These are phyloP conservation scores for Salix arbutifolia DNA, from an alignment of 345 rosid genomes.

Conservation along the genomic window DNA sequence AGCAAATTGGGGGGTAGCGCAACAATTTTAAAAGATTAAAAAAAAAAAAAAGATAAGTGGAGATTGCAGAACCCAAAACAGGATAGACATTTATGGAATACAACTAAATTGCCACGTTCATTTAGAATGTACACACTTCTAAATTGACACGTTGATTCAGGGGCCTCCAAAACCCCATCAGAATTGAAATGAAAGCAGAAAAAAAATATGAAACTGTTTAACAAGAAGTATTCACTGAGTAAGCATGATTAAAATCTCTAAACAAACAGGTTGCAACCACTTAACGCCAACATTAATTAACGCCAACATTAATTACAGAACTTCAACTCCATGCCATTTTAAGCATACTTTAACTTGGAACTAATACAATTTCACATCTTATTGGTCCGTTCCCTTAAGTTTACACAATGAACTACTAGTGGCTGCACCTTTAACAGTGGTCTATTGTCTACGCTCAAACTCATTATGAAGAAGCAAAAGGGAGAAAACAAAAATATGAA, in stretches of 20 bases:
- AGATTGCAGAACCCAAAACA: not conserved
- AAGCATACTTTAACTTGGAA: not conserved
- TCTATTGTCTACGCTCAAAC: not conserved
- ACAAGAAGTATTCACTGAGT: not conserved
- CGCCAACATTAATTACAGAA: not conserved
- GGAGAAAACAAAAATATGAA: not conserved
- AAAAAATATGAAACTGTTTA: not conserved
- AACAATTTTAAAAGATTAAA: not conserved
- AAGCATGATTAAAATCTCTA: slow-evolving; percentile 1
- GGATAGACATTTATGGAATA: not conserved
- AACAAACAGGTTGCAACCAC: not conserved
- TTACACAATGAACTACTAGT: not conserved
- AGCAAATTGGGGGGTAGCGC: not conserved
- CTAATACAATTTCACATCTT: not conserved
- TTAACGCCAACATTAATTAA: not conserved
- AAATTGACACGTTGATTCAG: not conserved
- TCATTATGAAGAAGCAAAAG: not conserved
- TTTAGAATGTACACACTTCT: not conserved
- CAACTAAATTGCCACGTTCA: not conserved
- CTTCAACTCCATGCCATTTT: not conserved
- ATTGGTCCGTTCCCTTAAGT: not conserved
- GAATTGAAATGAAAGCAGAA: not conserved
- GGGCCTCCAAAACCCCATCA: not conserved
- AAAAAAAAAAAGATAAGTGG: not conserved
- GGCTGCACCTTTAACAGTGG: not conserved